A percentile compares a stretch with the other conserved stretches of the same genome.
Conservation (phyloP, 345 rosid species). For the Cardiospermum halicacabum region DNA sequence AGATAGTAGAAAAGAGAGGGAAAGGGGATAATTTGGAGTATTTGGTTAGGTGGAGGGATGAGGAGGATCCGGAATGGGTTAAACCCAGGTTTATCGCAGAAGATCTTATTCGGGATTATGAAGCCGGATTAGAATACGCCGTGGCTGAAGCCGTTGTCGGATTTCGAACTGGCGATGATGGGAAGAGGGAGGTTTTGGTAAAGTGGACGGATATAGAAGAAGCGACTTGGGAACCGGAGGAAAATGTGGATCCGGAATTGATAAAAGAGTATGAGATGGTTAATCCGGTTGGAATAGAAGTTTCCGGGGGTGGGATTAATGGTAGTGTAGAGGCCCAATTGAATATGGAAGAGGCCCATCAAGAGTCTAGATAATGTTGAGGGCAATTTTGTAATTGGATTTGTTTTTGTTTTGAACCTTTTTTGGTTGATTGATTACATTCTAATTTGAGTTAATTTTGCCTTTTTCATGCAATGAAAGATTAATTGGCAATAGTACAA, state of each 20-base stretch:
- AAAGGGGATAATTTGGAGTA: slow-evolving; percentile 65
- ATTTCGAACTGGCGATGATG: slow-evolving; percentile 60
- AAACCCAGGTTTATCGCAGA: slow-evolving; percentile 50
- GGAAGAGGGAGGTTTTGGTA: slow-evolving; percentile 59
- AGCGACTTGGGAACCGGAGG: slow-evolving; percentile 93
- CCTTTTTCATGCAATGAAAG: neutral
- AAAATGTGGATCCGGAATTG: slow-evolving; percentile 68
- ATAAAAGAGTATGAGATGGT: slow-evolving; percentile 41
- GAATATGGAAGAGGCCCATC: neutral
- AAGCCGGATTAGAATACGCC: slow-evolving; percentile 79
- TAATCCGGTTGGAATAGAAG: slow-evolving; percentile 3
- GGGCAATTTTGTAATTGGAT: neutral
- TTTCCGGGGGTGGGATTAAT: neutral
- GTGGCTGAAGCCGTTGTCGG: slow-evolving; percentile 70
- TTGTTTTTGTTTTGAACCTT: neutral
- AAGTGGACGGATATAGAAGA: slow-evolving; percentile 76
- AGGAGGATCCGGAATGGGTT: slow-evolving; percentile 75
- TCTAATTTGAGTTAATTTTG: neutral
- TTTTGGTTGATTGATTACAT: neutral
- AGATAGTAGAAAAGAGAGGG: slow-evolving; percentile 74
- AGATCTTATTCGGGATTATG: slow-evolving; percentile 72
- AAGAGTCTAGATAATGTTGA: neutral
- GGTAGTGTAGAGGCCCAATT: neutral
- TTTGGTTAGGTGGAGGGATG: slow-evolving; percentile 84
- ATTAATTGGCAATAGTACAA: neutral